Evolutionary conservation across 1,284 basidiomycete genomes (phyloP).

Genomic region (Testicularia cyperi): DNA sequence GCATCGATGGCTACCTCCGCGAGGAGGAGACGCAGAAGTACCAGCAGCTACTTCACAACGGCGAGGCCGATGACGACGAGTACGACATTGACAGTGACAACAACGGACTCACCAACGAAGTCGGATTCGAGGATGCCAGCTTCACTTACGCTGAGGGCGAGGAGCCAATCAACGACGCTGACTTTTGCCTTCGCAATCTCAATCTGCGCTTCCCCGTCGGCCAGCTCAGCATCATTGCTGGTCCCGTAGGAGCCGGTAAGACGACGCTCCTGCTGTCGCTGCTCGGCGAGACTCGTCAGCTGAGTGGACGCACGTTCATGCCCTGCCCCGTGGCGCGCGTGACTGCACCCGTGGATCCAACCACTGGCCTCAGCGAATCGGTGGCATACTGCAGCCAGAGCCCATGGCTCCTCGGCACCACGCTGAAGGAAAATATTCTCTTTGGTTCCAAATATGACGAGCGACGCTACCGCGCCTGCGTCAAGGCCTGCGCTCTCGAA

Average conservation of each 20-base stretch:
- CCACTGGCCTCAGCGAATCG: slow-evolving; percentile 69
- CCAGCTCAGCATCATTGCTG: slow-evolving; percentile 68
- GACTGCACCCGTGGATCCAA: slow-evolving; percentile 59
- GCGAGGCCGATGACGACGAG: slow-evolving; percentile 48
- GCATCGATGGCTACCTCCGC: slow-evolving; percentile 63
- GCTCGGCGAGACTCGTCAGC: slow-evolving; percentile 66
- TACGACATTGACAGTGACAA: slow-evolving; percentile 28
- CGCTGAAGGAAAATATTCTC: slow-evolving; percentile 89
- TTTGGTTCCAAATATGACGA: slow-evolving; percentile 81
- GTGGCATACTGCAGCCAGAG: slow-evolving; percentile 93
- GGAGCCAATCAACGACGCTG: slow-evolving; percentile 28
- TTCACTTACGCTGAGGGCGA: slow-evolving; percentile 60
- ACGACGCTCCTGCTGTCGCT: slow-evolving; percentile 64
- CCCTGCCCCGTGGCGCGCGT: slow-evolving; percentile 63
- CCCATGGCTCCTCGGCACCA: slow-evolving; percentile 87
- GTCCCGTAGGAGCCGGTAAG: slow-evolving; percentile 66
- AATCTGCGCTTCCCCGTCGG: slow-evolving; percentile 67
- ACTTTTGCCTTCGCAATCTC: slow-evolving; percentile 64
- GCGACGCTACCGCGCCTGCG: slow-evolving; percentile 73
- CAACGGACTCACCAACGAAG: slow-evolving; percentile 6
- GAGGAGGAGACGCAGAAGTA: slow-evolving; percentile 67
- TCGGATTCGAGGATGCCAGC: slow-evolving; percentile 65
- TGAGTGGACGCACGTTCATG: slow-evolving; percentile 64
- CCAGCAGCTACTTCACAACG: slow-evolving; percentile 61
- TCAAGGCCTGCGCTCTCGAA: slow-evolving; percentile 78